These are phyloP conservation scores for Phytophthora uliginosa DNA, from an alignment of 352 stramenopile genomes.

Conservation along the genomic window DNA sequence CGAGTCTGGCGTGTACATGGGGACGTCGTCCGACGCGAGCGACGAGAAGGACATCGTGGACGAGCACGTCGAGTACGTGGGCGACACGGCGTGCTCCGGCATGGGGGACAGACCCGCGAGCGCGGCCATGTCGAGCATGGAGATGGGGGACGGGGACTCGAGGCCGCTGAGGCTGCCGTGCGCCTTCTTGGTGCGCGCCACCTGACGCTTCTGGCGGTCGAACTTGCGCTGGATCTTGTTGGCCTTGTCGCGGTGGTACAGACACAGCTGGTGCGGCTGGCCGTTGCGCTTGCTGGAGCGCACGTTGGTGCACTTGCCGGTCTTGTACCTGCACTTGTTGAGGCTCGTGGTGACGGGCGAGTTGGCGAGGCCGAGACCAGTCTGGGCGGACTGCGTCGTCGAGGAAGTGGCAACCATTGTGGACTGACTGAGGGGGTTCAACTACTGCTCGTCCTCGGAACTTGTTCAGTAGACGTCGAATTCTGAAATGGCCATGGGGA, in stretches of 20 bases:
- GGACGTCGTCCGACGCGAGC: constrained; percentile 49
- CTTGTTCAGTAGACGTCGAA: constrained; percentile 39
- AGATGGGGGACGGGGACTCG: constrained; percentile 34
- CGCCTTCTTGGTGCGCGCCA: constrained; percentile 65
- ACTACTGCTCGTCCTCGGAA: constrained; percentile 7
- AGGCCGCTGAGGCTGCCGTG: constrained; percentile 17
- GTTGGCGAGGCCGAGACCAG: constrained; percentile 24
- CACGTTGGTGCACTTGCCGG: constrained; percentile 86
- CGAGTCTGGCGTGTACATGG: constrained; percentile 75
- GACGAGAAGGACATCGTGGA: constrained; percentile 36
- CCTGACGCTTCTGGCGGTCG: constrained; percentile 89
- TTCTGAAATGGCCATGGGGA: constrained; percentile 40
- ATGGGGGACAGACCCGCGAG: constrained; percentile 35
- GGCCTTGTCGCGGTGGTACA: constrained; percentile 91
- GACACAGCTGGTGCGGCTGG: constrained; percentile 88
- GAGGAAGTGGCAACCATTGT: constrained; percentile 41
- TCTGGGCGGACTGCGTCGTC: constrained; percentile 24
- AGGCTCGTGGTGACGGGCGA: constrained; percentile 5
- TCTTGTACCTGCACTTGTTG: constrained; percentile 88
- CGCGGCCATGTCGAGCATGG: constrained; percentile 45
- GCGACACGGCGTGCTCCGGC: constrained; percentile 26
- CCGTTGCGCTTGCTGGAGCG: constrained; percentile 89
- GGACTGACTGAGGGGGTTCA: background rate
- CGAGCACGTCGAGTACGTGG: constrained; percentile 41
- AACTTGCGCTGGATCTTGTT: constrained; percentile 93